Percentiles rank a stretch among this genome's conserved stretches.
Evolutionary conservation across 2,329 filamentous ascomycete genomes (phyloP).

Genomic region (Fonsecaea monophora): DNA sequence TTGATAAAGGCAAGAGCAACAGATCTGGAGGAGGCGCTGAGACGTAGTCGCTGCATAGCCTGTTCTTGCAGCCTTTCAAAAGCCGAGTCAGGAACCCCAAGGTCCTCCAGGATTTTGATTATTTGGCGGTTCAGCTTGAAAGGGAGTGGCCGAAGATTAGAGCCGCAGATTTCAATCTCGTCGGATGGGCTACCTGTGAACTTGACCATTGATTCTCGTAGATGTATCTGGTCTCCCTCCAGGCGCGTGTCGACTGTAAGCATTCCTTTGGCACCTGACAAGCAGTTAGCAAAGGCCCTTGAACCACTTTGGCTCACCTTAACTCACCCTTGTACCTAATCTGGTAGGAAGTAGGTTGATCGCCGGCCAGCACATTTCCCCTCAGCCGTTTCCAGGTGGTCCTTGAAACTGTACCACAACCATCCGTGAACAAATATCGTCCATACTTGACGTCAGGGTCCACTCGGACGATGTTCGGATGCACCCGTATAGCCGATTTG

Average conservation of each 20-base stretch:
- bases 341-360: constrained; percentile 71
- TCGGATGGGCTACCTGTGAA: constrained; percentile 64
- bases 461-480: constrained; percentile 35
- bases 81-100: constrained; percentile 63
- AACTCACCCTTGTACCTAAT: constrained; percentile 69
- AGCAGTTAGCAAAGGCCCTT: constrained; percentile 17
- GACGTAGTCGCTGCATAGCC: constrained; percentile 67
- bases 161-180: constrained; percentile 75
- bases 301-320: constrained; percentile 50
- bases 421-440: constrained; percentile 74
- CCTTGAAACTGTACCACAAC: constrained; percentile 75
- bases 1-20: constrained; percentile 73
- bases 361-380: constrained; percentile 48
- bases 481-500: constrained; percentile 64
- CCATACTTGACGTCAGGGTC: constrained; percentile 47
- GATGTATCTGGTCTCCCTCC: constrained; percentile 62
- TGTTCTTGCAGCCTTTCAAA: constrained; percentile 70
- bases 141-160: constrained; percentile 69
- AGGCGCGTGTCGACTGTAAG: constrained; percentile 71
- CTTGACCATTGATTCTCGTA: constrained; percentile 81
- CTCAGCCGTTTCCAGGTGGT: constrained; percentile 62
- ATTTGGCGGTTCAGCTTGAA: constrained; percentile 78
- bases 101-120: constrained; percentile 86
- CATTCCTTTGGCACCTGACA: constrained; percentile 74
- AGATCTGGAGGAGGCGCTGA: constrained; percentile 62